Conservation (phyloP, 768 basidiomycete species). For the Symmetrospora coprosmae region DNA sequence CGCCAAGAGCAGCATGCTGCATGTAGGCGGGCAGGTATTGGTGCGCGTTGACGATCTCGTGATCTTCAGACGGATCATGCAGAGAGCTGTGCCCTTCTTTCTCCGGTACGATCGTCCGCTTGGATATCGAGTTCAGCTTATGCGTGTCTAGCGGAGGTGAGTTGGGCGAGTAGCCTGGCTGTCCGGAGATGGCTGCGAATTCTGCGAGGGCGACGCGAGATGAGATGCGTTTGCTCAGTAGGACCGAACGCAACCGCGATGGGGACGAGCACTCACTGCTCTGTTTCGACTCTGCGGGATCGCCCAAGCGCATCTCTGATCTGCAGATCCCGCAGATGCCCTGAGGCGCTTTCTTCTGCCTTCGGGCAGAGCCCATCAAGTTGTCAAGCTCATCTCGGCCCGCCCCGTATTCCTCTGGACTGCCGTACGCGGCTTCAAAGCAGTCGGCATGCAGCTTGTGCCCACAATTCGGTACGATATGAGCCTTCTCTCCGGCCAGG, state of each 20-base stretch:
- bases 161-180: conserved; percentile 44
- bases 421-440: conserved; percentile 91
- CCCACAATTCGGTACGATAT: conserved; percentile 92
- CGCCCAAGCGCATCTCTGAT: conserved; percentile 87
- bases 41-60: conserved; percentile 50
- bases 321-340: conserved; percentile 96
- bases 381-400: background rate
- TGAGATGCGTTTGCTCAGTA: conserved; percentile 10
- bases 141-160: conserved; percentile 35
- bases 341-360: conserved; percentile 37
- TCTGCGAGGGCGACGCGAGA: conserved; percentile 55
- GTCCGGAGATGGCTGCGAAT: conserved; percentile 81
- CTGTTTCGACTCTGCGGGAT: conserved; percentile 59
- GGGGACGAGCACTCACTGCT: conserved; percentile 54
- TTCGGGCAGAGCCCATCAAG: no score
- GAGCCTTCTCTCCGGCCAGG: conserved; percentile 88
- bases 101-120: conserved; percentile 31
- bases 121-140: conserved; percentile 30
- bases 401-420: conserved; percentile 55
- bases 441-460: conserved; percentile 92
- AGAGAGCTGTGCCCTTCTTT: conserved; percentile 24
- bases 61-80: conserved; percentile 63
- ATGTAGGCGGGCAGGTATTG: conserved; percentile 12
- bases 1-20: conserved; percentile 16
- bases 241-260: background rate